Conservation (phyloP, 78 protist species). For the Dictyostelium capitatum region DNA sequence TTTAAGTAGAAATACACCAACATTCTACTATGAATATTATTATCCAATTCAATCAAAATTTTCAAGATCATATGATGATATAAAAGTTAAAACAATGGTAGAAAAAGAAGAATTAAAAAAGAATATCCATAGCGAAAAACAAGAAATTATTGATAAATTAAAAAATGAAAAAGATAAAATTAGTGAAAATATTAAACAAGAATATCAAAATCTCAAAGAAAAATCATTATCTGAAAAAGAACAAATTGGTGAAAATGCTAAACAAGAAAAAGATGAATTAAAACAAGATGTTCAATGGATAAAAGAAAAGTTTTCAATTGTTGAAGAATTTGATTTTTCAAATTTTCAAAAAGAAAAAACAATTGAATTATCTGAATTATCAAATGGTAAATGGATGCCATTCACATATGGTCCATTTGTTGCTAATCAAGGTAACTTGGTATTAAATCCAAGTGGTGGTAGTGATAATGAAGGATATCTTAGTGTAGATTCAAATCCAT, state of each 20-base stretch:
- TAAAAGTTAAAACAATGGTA: not conserved
- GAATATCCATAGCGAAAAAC: not conserved
- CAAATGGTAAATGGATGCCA: not conserved
- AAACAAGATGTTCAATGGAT: not conserved
- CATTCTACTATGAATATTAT: not conserved
- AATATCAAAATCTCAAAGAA: too few species aligned
- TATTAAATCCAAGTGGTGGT: not conserved
- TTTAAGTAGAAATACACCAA: not conserved
- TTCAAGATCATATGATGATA: not conserved
- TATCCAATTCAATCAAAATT: not conserved
- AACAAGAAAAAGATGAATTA: not conserved
- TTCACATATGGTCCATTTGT: conserved; percentile 25
- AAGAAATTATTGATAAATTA: not conserved
- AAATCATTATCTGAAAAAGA: too few species aligned
- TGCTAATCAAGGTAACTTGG: conserved; percentile 19
- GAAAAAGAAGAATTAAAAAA: not conserved
- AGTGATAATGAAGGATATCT: not conserved
- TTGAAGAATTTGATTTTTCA: not conserved
- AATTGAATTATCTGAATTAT: too few species aligned
- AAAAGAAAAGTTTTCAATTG: not conserved
- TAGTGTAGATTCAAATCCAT: conserved; percentile 50
- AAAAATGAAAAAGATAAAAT: not conserved
- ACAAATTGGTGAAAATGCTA: not conserved
- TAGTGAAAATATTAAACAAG: not conserved
- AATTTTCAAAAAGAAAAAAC: not conserved